Evolutionary conservation across 306 rosid genomes (phyloP).

Genomic region (Glycine soja): DNA sequence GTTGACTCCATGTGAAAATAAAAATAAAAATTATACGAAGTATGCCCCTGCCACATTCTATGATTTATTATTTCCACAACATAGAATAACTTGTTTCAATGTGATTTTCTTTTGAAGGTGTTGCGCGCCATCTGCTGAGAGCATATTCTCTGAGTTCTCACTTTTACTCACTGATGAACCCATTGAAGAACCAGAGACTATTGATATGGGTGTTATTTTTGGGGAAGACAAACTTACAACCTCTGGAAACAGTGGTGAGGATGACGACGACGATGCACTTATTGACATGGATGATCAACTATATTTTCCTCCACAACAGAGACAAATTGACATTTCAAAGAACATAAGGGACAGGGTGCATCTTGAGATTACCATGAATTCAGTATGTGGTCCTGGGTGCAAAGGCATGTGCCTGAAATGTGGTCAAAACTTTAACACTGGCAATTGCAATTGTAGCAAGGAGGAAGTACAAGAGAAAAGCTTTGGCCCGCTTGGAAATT

Average conservation of each 20-base stretch:
- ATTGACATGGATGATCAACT: slow-evolving; percentile 79
- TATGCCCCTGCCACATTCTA: slow-evolving; percentile 11
- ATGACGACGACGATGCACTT: slow-evolving; percentile 52
- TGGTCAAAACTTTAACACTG: slow-evolving; percentile 73
- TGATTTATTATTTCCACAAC: background rate
- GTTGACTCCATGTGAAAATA: background rate
- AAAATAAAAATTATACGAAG: background rate
- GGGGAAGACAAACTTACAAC: slow-evolving; percentile 57
- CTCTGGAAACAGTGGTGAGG: slow-evolving; percentile 39
- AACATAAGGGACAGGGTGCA: slow-evolving; percentile 85
- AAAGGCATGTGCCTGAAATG: slow-evolving; percentile 84
- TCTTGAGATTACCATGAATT: slow-evolving; percentile 77
- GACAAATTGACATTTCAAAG: slow-evolving; percentile 89
- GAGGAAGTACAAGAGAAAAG: slow-evolving; percentile 50
- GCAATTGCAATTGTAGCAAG: slow-evolving; percentile 71
- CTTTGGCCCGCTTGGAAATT: slow-evolving; percentile 74
- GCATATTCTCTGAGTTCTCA: slow-evolving; percentile 79
- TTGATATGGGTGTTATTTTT: slow-evolving; percentile 65
- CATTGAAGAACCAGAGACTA: slow-evolving; percentile 67
- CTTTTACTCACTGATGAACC: slow-evolving; percentile 78
- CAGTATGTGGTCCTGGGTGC: slow-evolving; percentile 73
- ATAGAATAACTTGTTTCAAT: slow-evolving; percentile 37
- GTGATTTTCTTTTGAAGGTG: slow-evolving; percentile 67
- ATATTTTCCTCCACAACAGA: slow-evolving; percentile 71
- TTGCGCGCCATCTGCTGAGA: slow-evolving; percentile 69